Evolutionary conservation across 345 rosid genomes (phyloP).

Genomic region (Cardamine chenopodiifolia): DNA sequence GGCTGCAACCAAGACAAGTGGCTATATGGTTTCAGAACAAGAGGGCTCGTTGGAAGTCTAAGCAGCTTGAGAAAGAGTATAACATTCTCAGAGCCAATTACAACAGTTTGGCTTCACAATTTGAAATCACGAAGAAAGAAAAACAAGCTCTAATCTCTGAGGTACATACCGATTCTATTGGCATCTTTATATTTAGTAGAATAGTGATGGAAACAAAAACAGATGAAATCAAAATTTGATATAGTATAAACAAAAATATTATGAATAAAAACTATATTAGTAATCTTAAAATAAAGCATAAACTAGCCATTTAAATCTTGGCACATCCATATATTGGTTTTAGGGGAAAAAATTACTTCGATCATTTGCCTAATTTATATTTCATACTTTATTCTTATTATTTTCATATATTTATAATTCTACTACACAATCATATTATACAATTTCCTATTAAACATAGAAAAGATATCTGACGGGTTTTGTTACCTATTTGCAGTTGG

Average conservation of each 20-base stretch:
- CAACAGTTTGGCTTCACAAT: slow-evolving; percentile 55
- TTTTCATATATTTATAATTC: not conserved
- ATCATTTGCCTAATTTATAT: not conserved
- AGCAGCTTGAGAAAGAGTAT: slow-evolving; percentile 71
- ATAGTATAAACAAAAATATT: not conserved
- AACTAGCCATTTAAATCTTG: not conserved
- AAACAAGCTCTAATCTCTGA: slow-evolving; percentile 57
- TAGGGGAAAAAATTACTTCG: not conserved
- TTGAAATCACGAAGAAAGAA: slow-evolving; percentile 62
- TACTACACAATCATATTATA: not conserved
- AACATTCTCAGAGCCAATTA: slow-evolving; percentile 53
- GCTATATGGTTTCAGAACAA: slow-evolving; percentile 93
- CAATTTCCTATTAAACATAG: not conserved
- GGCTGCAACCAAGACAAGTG: slow-evolving; percentile 81
- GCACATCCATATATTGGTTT: not conserved
- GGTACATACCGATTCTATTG: slow-evolving; percentile 44
- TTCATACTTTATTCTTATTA: not conserved
- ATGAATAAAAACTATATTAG: not conserved
- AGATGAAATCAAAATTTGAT: not conserved
- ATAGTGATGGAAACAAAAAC: not conserved
- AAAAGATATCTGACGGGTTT: not conserved
- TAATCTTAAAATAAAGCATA: not conserved
- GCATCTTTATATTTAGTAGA: not conserved
- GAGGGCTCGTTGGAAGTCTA: slow-evolving; percentile 86
- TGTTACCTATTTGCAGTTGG: slow-evolving; percentile 50